Evolutionary conservation across 805 yeast genomes (phyloP).

Genomic region (Candida lessepsii): DNA sequence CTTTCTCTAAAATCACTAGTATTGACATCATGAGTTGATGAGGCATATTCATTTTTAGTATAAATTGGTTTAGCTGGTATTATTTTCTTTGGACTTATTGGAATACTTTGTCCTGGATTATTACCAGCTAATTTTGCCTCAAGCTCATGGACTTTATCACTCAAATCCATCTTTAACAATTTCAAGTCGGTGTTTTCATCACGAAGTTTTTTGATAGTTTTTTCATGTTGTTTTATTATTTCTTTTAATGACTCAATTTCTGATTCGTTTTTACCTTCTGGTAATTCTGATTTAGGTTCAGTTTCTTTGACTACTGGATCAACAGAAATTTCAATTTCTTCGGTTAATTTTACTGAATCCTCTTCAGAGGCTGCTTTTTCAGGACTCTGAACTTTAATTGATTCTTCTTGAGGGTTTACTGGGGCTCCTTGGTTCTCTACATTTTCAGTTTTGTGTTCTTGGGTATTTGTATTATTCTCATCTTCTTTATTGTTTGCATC

Average conservation of each 20-base stretch:
- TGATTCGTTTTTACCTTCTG: neutral
- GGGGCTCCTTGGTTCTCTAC: neutral
- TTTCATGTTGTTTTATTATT: slow-evolving; percentile 30
- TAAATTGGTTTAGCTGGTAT: slow-evolving; percentile 30
- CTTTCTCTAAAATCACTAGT: slow-evolving; percentile 56
- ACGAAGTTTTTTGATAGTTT: slow-evolving; percentile 35
- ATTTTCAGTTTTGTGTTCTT: too few relatives aligned
- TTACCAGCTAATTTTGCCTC: slow-evolving; percentile 17
- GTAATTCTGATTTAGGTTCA: neutral
- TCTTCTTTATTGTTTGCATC: too few relatives aligned
- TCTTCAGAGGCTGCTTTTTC: slow-evolving; percentile 3
- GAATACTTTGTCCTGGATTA: slow-evolving; percentile 3
- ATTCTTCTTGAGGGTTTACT: neutral
- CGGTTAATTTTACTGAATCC: slow-evolving; percentile 1
- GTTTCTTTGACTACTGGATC: slow-evolving; percentile 6
- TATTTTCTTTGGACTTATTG: slow-evolving; percentile 11
- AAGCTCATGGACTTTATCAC: slow-evolving; percentile 32
- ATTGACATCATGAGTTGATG: slow-evolving; percentile 21
- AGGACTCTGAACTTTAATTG: neutral
- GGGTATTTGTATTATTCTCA: too few relatives aligned
- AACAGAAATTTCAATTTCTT: slow-evolving; percentile 5
- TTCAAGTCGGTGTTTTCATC: slow-evolving; percentile 45
- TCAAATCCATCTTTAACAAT: slow-evolving; percentile 36
- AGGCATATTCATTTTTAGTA: slow-evolving; percentile 31
- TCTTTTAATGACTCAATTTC: slow-evolving; percentile 17